phyloP scores from a whole-genome alignment of 257 asterid species.

The Nicotiana paniculata region DNA sequence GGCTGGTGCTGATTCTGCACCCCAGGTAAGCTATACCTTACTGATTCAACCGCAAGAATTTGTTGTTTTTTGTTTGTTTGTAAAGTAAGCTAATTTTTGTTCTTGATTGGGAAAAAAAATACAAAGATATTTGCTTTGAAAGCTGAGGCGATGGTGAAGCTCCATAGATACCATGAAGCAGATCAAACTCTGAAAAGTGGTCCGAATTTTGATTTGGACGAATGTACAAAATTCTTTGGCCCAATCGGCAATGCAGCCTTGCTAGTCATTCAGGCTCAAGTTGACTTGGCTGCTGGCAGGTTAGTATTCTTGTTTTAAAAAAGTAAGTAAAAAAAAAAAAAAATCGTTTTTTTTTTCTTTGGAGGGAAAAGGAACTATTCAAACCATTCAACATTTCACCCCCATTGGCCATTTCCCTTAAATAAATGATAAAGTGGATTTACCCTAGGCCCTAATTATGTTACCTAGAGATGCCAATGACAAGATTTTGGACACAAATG shows the following conservation, averaged over 20 bases:
- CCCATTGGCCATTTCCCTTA: background rate
- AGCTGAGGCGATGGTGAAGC: constrained; percentile 69
- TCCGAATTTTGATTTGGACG: constrained; percentile 56
- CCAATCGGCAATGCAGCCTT: constrained; percentile 51
- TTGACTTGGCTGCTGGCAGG: constrained; percentile 70
- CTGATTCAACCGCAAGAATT: background rate
- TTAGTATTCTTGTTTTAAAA: constrained; percentile 10
- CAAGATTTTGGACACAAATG: background rate
- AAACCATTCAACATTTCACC: background rate
- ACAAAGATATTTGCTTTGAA: constrained; percentile 60
- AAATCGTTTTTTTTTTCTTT: background rate
- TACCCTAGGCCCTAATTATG: background rate
- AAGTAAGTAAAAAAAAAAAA: background rate
- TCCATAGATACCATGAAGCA: constrained; percentile 66
- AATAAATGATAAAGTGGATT: background rate
- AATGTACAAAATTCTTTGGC: constrained; percentile 58
- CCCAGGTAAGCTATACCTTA: constrained; percentile 38
- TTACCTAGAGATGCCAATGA: background rate
- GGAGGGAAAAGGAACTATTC: background rate
- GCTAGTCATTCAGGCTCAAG: constrained; percentile 54
- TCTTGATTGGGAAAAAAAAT: background rate
- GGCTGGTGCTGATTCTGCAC: constrained; percentile 84
- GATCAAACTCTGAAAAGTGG: constrained; percentile 47
- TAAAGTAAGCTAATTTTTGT: background rate
- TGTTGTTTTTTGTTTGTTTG: background rate